Conservation (phyloP, 2,329 filamentous ascomycete genomes). For the Penicillium sp. region DNA sequence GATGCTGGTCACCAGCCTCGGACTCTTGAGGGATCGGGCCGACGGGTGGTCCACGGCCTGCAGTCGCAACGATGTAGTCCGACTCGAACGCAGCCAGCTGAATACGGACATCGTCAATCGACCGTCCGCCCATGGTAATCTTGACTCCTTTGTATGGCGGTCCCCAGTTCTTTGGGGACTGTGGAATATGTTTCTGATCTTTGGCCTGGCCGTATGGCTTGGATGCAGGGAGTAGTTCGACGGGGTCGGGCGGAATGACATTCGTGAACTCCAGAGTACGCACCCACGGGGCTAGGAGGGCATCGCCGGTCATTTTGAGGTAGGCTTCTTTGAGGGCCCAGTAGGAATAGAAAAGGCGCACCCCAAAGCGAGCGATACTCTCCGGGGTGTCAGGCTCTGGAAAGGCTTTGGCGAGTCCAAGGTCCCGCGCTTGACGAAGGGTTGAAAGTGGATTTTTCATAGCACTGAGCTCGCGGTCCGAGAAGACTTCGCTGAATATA, state of each 20-base stretch:
- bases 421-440: slow-evolving; percentile 11
- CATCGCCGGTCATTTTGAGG: slow-evolving; percentile 65
- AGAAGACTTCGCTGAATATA: slow-evolving; percentile 61
- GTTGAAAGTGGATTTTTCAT: slow-evolving; percentile 49
- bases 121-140: slow-evolving; percentile 49
- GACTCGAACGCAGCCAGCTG: slow-evolving; percentile 59
- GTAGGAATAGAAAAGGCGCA: slow-evolving; percentile 62
- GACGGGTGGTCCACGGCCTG: slow-evolving; percentile 27
- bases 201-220: slow-evolving; percentile 8
- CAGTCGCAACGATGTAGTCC: slow-evolving; percentile 59
- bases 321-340: slow-evolving; percentile 66
- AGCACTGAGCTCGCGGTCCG: slow-evolving; percentile 51
- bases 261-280: slow-evolving; percentile 59
- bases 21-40: slow-evolving; percentile 9
- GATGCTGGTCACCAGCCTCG: slow-evolving; percentile 7
- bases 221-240: slow-evolving; percentile 8
- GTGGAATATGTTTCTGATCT: slow-evolving; percentile 4
- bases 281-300: slow-evolving; percentile 60
- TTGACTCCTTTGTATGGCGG: slow-evolving; percentile 44
- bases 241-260: slow-evolving; percentile 50
- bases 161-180: slow-evolving; percentile 31
- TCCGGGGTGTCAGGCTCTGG: slow-evolving; percentile 10
- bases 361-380: slow-evolving; percentile 50
- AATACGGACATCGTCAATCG: slow-evolving; percentile 53
- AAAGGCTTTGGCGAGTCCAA: slow-evolving; percentile 13